These are phyloP conservation scores for Crepidotus variabilis DNA, from an alignment of 768 basidiomycete species.

Conservation along the genomic window DNA sequence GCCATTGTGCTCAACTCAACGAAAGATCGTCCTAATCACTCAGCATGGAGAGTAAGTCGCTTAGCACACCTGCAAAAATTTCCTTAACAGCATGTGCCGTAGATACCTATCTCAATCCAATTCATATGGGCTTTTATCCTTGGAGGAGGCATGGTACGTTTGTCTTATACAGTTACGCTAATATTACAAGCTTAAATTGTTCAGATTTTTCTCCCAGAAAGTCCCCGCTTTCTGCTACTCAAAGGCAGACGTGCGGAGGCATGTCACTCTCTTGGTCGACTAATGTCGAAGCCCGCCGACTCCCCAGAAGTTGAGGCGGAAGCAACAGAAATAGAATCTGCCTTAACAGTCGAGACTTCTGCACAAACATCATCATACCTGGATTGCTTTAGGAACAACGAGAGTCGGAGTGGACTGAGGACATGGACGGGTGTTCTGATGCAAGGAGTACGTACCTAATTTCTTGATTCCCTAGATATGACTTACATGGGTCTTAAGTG, in stretches of 20 bases:
- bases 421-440: slow-evolving; percentile 72
- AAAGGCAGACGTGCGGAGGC: slow-evolving; percentile 57
- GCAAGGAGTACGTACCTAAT: slow-evolving; percentile 13
- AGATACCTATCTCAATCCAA: slow-evolving; percentile 71
- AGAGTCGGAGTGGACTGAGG: slow-evolving; percentile 58
- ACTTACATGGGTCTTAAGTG: slow-evolving; percentile 10
- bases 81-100: slow-evolving; percentile 8
- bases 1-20: slow-evolving; percentile 66
- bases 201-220: slow-evolving; percentile 14
- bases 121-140: slow-evolving; percentile 78
- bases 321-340: slow-evolving; percentile 39
- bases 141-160: slow-evolving; percentile 61
- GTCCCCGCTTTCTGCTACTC: slow-evolving; percentile 73
- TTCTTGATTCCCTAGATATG: neutral
- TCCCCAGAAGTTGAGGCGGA: slow-evolving; percentile 54
- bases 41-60: slow-evolving; percentile 25
- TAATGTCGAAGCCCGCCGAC: slow-evolving; percentile 47
- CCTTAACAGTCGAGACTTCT: slow-evolving; percentile 56
- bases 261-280: slow-evolving; percentile 51
- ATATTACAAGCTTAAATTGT: slow-evolving; percentile 3
- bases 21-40: slow-evolving; percentile 47
- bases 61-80: slow-evolving; percentile 1
- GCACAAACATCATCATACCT: slow-evolving; percentile 55
- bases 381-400: slow-evolving; percentile 51
- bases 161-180: slow-evolving; percentile 30